Base-by-base conservation (phyloP, 257 asterid genomes). In the Eustoma russellianum region DNA sequence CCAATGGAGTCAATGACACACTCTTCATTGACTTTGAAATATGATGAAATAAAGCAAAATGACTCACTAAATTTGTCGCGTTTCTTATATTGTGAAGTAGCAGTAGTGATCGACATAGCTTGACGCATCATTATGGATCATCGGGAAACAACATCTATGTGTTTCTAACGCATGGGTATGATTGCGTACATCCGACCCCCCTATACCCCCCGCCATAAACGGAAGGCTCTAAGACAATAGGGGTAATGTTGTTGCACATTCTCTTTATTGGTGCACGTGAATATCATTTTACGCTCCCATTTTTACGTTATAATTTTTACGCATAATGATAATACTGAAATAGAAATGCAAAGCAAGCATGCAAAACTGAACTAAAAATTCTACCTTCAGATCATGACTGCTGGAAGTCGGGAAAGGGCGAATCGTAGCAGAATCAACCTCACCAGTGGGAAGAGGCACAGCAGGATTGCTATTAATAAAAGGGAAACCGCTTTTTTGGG, bases 401-500 rank as follows among this genome's bases (percentile, higher is more conserved):
- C 64, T 75, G 50, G 95, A 77, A 1, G 80, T 71, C 17, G 93
- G 80, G 55, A 67, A 35, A 51, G 96, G 94, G 1, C 86, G 81
- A 61, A 84, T 80, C 9, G 96, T 91, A 43, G 95, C 82, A 30
- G 98, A 82, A 7, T 91, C 98, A n/a, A 84, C 88, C 73, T 87
- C 98, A 10, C 98, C 97, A 5, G 98, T 82, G 1, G 98, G 98
- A 40, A 91, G 75, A 33, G 98, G 98, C 65, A 87, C 96, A 17
- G 94, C 96, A 18, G 98, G 98, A 50, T 79, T 91, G 65, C 98
- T 91, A 53, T 75, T 83, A 64, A 91, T 91, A 43, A 91, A 84
- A 4, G 98, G 95, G 35, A 78, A 66, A 6, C 83, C 73, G 51
- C 79, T 79, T 65, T 43, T 75, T 14, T 69, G 90, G 46, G 81